phyloP scores from a whole-genome alignment of 179 eudicot species.

The Monotropa hypopitys region DNA sequence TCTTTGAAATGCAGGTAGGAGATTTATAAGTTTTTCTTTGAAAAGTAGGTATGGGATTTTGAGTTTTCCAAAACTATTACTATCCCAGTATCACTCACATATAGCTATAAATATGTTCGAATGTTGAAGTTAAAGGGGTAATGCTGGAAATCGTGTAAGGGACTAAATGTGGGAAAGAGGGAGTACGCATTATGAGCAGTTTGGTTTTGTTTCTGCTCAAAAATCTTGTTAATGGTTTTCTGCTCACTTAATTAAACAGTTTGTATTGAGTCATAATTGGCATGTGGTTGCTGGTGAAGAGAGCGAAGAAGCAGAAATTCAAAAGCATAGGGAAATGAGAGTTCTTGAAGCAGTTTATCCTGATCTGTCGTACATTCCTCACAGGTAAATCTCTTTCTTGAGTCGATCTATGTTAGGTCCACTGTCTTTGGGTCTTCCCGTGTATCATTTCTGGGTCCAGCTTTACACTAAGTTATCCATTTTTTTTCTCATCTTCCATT shows the following conservation, averaged over 20 bases:
- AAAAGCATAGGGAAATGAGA: constrained; percentile 25
- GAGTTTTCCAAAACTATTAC: not conserved
- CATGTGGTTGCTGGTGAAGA: constrained; percentile 49
- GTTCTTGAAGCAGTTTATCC: constrained; percentile 32
- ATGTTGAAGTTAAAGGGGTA: not conserved
- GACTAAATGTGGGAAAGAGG: not conserved
- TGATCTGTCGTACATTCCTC: constrained; percentile 28
- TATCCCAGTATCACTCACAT: not conserved
- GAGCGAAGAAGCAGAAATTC: constrained; percentile 32
- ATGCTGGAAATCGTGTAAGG: not conserved
- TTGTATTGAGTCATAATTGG: constrained; percentile 25
- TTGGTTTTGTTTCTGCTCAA: not conserved
- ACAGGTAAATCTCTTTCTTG: constrained; percentile 22
- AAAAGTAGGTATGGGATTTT: not conserved
- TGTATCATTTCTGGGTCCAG: no score
- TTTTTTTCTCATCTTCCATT: not conserved
- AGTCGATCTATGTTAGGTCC: not conserved
- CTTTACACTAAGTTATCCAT: not conserved
- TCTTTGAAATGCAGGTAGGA: not conserved
- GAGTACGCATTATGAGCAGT: not conserved
- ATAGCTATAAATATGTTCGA: not conserved
- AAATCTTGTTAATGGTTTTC: constrained; percentile 2
- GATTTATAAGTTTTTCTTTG: not conserved
- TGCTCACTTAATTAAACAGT: constrained; percentile 22
- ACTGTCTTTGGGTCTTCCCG: no score